Evolutionary conservation across 2,329 filamentous ascomycete genomes (phyloP).

Genomic region (Ophiostoma himal-ulmi): DNA sequence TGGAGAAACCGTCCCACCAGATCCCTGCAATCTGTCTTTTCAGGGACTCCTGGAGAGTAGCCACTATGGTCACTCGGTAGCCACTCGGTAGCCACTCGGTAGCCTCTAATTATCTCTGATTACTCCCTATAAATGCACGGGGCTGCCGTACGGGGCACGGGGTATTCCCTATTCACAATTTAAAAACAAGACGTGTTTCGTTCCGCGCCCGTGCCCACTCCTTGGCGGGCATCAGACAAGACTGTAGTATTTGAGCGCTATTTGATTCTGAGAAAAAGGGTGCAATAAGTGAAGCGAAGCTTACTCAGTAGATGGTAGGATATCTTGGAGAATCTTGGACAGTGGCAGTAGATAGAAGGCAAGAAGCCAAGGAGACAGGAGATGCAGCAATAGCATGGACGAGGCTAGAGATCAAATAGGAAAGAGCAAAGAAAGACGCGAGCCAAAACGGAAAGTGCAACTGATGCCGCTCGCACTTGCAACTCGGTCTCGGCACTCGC

Average conservation of each 20-base stretch:
- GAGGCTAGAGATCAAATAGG: constrained; percentile 2
- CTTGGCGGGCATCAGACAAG: neutral
- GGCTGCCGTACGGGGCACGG: neutral
- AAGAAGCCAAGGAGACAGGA: neutral
- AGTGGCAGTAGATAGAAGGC: neutral
- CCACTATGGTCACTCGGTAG: neutral
- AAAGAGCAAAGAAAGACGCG: constrained; percentile 7
- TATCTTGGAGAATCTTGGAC: neutral
- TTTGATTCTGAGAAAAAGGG: neutral
- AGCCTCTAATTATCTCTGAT: neutral
- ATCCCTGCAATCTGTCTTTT: constrained; percentile 12
- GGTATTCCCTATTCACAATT: constrained; percentile 6
- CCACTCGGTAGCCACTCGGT: neutral
- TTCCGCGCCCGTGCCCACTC: neutral
- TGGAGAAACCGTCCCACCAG: neutral
- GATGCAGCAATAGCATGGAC: neutral
- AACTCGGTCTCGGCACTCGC: neutral
- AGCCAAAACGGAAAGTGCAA: constrained; percentile 11
- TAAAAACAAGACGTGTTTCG: constrained; percentile 7
- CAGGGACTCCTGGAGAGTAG: neutral
- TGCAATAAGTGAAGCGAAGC: too few species aligned
- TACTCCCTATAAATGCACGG: neutral
- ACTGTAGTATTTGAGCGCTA: neutral
- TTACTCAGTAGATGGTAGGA: too few species aligned
- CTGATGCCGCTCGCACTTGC: neutral